A percentile compares a stretch with the other conserved stretches of the same genome.
Conservation (phyloP, 768 basidiomycete species). For the Macrolepiota albuminosa region DNA sequence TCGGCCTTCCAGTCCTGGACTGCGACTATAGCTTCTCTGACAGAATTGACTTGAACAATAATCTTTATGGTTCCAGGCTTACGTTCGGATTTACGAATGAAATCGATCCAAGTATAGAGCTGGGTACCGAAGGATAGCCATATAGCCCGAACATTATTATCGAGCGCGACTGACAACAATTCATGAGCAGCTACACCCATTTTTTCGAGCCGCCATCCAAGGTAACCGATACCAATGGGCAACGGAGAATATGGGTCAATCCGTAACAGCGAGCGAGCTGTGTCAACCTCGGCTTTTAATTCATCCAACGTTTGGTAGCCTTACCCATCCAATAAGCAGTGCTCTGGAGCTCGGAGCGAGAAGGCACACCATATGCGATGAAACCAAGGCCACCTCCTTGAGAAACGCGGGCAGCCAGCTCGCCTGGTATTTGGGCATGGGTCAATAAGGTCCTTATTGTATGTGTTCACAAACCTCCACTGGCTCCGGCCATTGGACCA, state of each 20-base stretch:
- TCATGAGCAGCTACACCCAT: slow-evolving; percentile 31
- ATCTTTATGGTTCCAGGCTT: slow-evolving; percentile 43
- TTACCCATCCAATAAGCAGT: slow-evolving; percentile 17
- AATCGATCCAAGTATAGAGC: slow-evolving; percentile 54
- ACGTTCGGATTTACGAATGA: slow-evolving; percentile 51
- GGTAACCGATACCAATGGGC: slow-evolving; percentile 71
- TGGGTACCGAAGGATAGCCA: slow-evolving; percentile 74
- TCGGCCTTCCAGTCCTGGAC: slow-evolving; percentile 67
- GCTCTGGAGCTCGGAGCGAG: neutral
- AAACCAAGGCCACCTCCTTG: slow-evolving; percentile 76
- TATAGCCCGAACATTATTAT: slow-evolving; percentile 54
- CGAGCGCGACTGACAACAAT: slow-evolving; percentile 46
- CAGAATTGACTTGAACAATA: slow-evolving; percentile 61
- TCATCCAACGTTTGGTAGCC: slow-evolving; percentile 43
- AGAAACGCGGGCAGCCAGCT: slow-evolving; percentile 55
- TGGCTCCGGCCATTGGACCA: slow-evolving; percentile 69
- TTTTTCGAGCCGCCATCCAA: slow-evolving; percentile 67
- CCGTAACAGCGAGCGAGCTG: slow-evolving; percentile 44
- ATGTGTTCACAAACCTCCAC: slow-evolving; percentile 41
- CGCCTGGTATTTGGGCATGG: slow-evolving; percentile 26
- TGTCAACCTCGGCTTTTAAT: slow-evolving; percentile 45
- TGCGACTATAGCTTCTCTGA: slow-evolving; percentile 55
- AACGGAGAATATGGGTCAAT: slow-evolving; percentile 30
- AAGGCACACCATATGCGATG: slow-evolving; percentile 49
- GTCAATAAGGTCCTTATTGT: slow-evolving; percentile 9